Evolutionary conservation across 106 monocot species (phyloP).

Genomic region (Dactylorhiza incarnata): DNA sequence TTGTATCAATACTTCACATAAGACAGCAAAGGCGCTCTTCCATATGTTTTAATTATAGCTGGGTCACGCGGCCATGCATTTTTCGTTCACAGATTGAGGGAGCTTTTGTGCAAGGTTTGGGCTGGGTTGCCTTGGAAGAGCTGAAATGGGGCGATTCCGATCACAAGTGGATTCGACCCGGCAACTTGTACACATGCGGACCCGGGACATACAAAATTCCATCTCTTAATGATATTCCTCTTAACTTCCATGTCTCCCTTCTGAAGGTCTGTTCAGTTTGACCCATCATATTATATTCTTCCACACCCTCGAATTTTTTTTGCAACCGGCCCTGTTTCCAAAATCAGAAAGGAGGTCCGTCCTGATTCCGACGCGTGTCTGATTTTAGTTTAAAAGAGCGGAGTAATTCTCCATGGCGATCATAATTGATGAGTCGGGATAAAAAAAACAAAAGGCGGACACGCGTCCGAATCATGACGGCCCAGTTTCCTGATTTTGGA

Average conservation of each 20-base stretch:
- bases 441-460: too few relatives aligned
- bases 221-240: conserved; percentile 87
- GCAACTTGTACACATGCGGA: conserved; percentile 75
- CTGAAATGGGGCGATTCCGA: conserved; percentile 95
- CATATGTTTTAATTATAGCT: not conserved
- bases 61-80: not conserved
- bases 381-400: too few relatives aligned
- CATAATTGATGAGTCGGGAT: too few relatives aligned
- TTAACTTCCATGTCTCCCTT: conserved; percentile 85
- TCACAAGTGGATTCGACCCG: conserved; percentile 87
- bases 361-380: too few relatives aligned
- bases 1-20: not conserved
- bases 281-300: not conserved
- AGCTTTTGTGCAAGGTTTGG: conserved; percentile 94
- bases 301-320: too few relatives aligned
- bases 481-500: too few relatives aligned
- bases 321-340: too few relatives aligned
- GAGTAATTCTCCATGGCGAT: too few relatives aligned
- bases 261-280: conserved; percentile 48
- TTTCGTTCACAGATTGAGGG: conserved; percentile 65
- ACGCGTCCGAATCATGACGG: too few relatives aligned
- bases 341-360: too few relatives aligned
- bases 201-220: conserved; percentile 96
- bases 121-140: conserved; percentile 93
- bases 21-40: too few relatives aligned